Evolutionary conservation across 2,329 filamentous ascomycete species (phyloP), one percentile per base, ranked within the genome.

Genomic region (Phialophora chinensis): DNA sequence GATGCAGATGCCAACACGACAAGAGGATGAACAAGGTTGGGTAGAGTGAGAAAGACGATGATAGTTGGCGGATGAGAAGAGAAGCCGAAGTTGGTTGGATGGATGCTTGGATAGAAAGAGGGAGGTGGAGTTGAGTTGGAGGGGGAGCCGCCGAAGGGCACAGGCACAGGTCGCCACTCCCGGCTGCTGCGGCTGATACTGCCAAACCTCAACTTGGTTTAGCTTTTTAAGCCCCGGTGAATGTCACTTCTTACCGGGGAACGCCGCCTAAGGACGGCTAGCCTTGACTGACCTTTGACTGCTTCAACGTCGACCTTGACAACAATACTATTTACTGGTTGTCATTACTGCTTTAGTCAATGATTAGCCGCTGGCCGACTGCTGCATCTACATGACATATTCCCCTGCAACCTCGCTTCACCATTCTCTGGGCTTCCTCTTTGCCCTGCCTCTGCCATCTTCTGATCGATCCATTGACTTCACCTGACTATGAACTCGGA

Each of bases 1-100:
- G 52, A 53, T 62, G 60, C 60, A 44, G 60, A 50, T 62, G 60
- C 60, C 52, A 62, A 62, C 60, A 33, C 35, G 52, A 62, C 35
- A 25, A 62, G 33, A 62, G 60, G 60, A 62, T 62, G 60, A 54
- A 62, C 60, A 62, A 56, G 60, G 60, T 62, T 56, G 60, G 53
- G 53, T 55, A 55, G 53, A 55, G 29, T 33, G 29, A 31, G 25
- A 42, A 61, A 61, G 59, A 53, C 59, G 59, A 61, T 61, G 59
- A 61, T 61, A 61, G 59, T 61, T 61, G 59, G 59, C 49, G 59
- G 59, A 53, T 29, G 49, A 61, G 12, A 53, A 53, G 59, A 53
- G n/a, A 53, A 38, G 49, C 27, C 59, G 44, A 53, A 38, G 44
- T 52, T 61, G 59, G 59, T 61, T 61, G 59, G 59, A 61, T 42